A percentile compares a stretch with the other conserved stretches of the same genome.
These are phyloP conservation scores for Cicer judaicum DNA, from an alignment of 306 rosid species.

Conservation along the genomic window DNA sequence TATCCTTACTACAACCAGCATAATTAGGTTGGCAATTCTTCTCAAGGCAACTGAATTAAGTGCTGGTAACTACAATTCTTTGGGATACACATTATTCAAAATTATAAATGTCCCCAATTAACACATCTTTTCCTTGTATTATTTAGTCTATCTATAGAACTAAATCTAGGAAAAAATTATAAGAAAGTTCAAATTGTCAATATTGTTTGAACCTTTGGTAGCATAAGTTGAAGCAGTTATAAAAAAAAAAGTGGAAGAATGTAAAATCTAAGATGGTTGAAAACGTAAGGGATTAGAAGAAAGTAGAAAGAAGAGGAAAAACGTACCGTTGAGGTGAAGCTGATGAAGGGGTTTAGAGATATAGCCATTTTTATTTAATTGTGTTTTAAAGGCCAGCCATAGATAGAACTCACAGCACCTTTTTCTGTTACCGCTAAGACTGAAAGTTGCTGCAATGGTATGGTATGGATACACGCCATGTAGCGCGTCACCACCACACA, in stretches of 20 bases:
- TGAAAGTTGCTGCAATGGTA: conserved; percentile 3
- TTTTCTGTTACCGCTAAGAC: conserved; percentile 28
- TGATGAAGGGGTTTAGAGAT: conserved; percentile 59
- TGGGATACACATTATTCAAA: not conserved
- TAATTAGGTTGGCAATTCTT: not conserved
- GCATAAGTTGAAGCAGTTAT: not conserved
- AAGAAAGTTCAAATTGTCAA: not conserved
- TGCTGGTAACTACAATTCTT: conserved; percentile 9
- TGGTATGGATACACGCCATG: conserved; percentile 9
- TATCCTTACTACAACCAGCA: conserved; percentile 8
- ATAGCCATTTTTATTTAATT: conserved; percentile 60
- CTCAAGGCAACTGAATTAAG: conserved; percentile 8
- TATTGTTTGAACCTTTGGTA: not conserved
- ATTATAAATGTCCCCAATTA: no score
- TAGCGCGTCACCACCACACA: conserved; percentile 38
- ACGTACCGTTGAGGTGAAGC: conserved; percentile 67
- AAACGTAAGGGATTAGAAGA: not conserved
- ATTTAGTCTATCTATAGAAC: no score
- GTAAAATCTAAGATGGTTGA: not conserved
- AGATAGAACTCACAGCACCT: conserved; percentile 44
- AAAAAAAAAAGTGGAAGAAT: not conserved
- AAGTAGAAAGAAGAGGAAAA: not conserved
- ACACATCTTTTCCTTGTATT: no score
- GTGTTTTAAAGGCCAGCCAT: conserved; percentile 61
- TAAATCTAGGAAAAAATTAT: not conserved